phyloP scores from a whole-genome alignment of 768 basidiomycete genomes.

The Mycena amicta region DNA sequence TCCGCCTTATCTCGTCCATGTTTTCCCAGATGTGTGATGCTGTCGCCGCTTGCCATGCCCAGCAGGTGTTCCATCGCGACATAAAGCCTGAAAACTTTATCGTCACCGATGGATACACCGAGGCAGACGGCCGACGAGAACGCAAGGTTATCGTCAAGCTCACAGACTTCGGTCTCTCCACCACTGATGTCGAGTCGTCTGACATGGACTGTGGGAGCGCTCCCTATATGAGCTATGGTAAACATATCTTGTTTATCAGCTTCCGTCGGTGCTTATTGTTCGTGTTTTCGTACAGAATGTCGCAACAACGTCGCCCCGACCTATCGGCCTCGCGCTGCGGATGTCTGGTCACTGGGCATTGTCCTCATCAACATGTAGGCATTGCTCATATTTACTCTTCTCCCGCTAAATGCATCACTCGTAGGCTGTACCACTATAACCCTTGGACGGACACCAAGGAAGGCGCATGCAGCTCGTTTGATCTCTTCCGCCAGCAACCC shows the following conservation, averaged over 20 bases:
- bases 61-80: conserved; percentile 91
- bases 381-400: neutral
- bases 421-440: conserved; percentile 94
- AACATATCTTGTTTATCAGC: conserved; percentile 27
- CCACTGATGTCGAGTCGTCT: conserved; percentile 82
- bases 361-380: conserved; percentile 95
- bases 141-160: conserved; percentile 95
- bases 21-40: conserved; percentile 99
- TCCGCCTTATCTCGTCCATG: conserved; percentile 95
- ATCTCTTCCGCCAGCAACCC: conserved; percentile 75
- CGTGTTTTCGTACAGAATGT: conserved; percentile 66
- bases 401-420: conserved; percentile 14
- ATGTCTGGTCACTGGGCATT: conserved; percentile 98
- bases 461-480: conserved; percentile 81
- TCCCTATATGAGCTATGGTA: conserved; percentile 98
- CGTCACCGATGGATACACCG: conserved; percentile 78
- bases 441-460: conserved; percentile 95
- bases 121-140: conserved; percentile 62
- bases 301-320: conserved; percentile 96
- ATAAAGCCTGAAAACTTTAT: conserved; percentile 99
- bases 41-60: conserved; percentile 90
- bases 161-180: conserved; percentile 95
- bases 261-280: conserved; percentile 18
- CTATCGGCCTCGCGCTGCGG: conserved; percentile 92
- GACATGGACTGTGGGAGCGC: conserved; percentile 99